Evolutionary conservation across 345 rosid species (phyloP).

Genomic region (Aquilaria yunnanensis): DNA sequence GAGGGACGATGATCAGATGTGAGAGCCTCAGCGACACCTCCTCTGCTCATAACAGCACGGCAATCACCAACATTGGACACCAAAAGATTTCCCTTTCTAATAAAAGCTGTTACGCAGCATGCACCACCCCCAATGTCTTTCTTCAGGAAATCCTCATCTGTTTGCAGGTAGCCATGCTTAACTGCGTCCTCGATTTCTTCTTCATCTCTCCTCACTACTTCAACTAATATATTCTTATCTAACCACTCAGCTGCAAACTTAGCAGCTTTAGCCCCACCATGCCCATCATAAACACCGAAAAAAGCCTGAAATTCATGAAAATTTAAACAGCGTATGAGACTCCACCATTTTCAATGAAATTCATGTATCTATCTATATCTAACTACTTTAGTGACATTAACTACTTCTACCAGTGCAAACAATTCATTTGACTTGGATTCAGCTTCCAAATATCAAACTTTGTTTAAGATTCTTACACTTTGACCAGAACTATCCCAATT

Average conservation of each 20-base stretch:
- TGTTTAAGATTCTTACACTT: no score
- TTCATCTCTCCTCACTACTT: slow-evolving; percentile 32
- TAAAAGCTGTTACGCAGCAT: slow-evolving; percentile 81
- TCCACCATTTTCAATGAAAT: not conserved
- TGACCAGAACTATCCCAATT: no score
- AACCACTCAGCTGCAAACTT: slow-evolving; percentile 52
- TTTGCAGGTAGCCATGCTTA: slow-evolving; percentile 62
- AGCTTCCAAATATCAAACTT: not conserved
- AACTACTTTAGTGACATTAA: slow-evolving; percentile 33
- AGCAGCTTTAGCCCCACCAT: slow-evolving; percentile 58
- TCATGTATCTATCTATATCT: no score
- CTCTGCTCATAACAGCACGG: slow-evolving; percentile 81
- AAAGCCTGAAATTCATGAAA: slow-evolving; percentile 34
- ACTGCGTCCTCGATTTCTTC: slow-evolving; percentile 45
- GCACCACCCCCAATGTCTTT: slow-evolving; percentile 65
- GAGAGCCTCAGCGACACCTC: slow-evolving; percentile 69
- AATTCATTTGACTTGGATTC: not conserved
- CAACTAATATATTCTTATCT: slow-evolving; percentile 52
- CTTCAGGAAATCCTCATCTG: slow-evolving; percentile 62
- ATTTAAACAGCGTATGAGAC: slow-evolving; percentile 3
- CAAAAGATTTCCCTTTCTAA: slow-evolving; percentile 56
- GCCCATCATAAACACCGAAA: slow-evolving; percentile 67
- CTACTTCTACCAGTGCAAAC: slow-evolving; percentile 37
- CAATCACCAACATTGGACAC: slow-evolving; percentile 90
- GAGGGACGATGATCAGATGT: slow-evolving; percentile 84